Percentiles rank a stretch among this genome's conserved stretches.
Conservation (phyloP, 345 rosid species). For the Citrus reticulata region DNA sequence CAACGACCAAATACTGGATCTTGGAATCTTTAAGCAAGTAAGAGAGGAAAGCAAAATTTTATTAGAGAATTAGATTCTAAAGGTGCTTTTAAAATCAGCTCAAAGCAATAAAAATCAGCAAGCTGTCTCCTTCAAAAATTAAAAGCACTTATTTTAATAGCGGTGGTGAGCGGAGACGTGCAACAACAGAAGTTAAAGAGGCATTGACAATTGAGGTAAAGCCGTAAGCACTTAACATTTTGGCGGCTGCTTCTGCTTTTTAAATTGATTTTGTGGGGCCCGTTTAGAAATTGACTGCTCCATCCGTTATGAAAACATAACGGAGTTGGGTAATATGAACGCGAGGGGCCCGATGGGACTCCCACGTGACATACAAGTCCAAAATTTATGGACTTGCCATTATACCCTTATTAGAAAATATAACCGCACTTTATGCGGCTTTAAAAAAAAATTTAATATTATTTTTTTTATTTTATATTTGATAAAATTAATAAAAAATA, state of each 20-base stretch:
- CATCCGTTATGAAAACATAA: neutral
- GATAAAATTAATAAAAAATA: too few relatives aligned
- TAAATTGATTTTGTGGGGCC: neutral
- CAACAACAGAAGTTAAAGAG: neutral
- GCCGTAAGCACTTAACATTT: too few relatives aligned
- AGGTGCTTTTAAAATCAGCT: neutral
- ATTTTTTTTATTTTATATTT: too few relatives aligned
- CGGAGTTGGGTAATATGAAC: neutral
- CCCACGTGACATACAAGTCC: neutral
- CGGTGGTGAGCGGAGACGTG: neutral
- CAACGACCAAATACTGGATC: neutral
- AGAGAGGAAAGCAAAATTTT: neutral
- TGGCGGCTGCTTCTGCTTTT: neutral
- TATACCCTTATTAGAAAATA: too few relatives aligned
- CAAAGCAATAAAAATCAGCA: neutral
- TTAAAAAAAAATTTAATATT: too few relatives aligned
- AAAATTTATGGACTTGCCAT: neutral
- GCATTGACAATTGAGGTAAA: rapidly evolving
- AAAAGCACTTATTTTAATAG: neutral
- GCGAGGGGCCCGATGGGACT: neutral
- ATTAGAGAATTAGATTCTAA: slow-evolving; percentile 2
- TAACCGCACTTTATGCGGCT: too few relatives aligned
- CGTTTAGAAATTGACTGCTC: neutral
- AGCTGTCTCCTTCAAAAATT: neutral
- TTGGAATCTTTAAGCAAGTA: neutral